Conservation (phyloP, 176 grass and related monocot genomes). For the Poa pratensis region DNA sequence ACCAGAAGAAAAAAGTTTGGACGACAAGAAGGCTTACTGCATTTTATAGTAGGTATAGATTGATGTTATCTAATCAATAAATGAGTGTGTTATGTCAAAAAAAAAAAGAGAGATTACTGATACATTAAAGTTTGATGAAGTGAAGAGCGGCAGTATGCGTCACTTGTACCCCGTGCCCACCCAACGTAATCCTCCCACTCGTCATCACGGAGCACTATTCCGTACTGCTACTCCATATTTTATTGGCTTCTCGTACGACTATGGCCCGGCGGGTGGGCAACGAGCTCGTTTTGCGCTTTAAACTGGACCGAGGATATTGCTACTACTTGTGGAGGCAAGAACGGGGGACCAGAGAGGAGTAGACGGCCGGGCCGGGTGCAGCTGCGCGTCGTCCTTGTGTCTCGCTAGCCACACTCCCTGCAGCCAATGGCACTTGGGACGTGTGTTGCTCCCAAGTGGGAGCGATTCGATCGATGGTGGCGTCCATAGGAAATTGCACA, state of each 20-base stretch:
- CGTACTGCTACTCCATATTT: background rate
- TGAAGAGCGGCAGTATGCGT: background rate
- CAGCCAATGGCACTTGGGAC: background rate
- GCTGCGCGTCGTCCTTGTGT: background rate
- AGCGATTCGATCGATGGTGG: background rate
- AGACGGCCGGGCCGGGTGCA: background rate
- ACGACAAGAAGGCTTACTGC: too few species aligned
- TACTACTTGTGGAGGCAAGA: background rate
- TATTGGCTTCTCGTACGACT: background rate
- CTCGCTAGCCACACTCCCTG: background rate
- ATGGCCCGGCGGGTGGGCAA: background rate
- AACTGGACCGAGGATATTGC: background rate
- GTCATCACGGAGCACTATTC: background rate
- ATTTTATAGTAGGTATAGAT: too few species aligned
- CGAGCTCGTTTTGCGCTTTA: background rate
- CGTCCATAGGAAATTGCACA: background rate
- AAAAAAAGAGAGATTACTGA: too few species aligned
- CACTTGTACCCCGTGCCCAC: background rate
- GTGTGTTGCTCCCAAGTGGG: conserved; percentile 14
- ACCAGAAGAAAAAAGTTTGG: too few species aligned
- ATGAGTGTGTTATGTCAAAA: too few species aligned
- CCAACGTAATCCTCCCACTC: background rate
- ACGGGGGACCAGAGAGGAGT: background rate
- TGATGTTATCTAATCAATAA: too few species aligned
- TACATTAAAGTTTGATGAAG: too few species aligned